Evolutionary conservation across 345 rosid genomes (phyloP), one percentile per base, ranked within the genome.

Genomic region (Salix dunnii): DNA sequence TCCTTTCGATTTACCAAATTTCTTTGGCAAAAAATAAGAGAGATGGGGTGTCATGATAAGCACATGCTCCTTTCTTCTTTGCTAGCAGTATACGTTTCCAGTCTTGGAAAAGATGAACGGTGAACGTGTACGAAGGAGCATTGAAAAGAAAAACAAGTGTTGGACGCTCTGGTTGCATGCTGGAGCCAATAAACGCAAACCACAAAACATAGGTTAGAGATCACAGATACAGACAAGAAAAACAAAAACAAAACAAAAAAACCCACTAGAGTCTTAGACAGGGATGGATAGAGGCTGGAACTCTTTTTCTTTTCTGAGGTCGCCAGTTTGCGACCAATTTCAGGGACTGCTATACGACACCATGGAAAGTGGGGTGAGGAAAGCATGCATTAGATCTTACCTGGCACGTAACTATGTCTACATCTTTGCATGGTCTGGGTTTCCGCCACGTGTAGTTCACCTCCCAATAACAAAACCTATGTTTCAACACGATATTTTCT

Each of bases 361-460:
- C 38, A 38, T 16, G 35, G 36, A 38, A 55, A 67, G 18, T 17
- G 53, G 48, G 63, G 74, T 28, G 38, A 35, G 68, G 77, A 77
- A 81, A 78, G 79, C 81, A 83, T 85, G 83, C 87, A 75, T 67
- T 71, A 42, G 71, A 75, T 77, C 67, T 82, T 78, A 72, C 69
- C 78, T 73, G 82, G 83, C 90, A 88, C 88, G 91, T 82, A 83
- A 88, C 71, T 16, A 14, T 35, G 8, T 33, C 61, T 35, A 17
- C 40, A 36, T 73, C 30, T 76, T 64, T 84, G 74, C 68, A 78
- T 80, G 87, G 79, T 55, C 63, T 74, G 73, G 80, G 79, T 75
- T 77, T 64, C 33, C 66, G 86, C 89, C 87, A 85, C 84, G 84
- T 86, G 75, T 77, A 60, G 1, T 71, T 71, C 18, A 46, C 17